Conservation (phyloP, 176 grass and related monocot genomes). For the Juncus effusus region DNA sequence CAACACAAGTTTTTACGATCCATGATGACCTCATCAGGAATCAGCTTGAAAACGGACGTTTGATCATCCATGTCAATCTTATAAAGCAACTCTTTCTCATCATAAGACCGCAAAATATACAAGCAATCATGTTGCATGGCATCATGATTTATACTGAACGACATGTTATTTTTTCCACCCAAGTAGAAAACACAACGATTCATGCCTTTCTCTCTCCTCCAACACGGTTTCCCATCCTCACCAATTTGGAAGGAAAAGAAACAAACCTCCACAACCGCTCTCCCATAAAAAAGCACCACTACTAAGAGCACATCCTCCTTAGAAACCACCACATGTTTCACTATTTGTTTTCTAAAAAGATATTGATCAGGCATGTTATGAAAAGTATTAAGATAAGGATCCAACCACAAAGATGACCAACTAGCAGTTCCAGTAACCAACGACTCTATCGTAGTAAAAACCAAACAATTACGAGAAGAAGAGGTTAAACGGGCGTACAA, state of each 20-base stretch:
- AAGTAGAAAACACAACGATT: background rate
- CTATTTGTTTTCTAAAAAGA: no score
- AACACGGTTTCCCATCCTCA: background rate
- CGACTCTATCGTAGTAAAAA: no score
- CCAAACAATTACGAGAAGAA: no score
- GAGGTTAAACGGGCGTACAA: no score
- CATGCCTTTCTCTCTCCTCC: constrained; percentile 11
- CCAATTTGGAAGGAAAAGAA: background rate
- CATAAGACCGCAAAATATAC: background rate
- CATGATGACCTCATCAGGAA: background rate
- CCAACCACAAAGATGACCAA: no score
- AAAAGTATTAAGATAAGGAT: no score
- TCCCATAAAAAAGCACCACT: background rate
- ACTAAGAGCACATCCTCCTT: background rate
- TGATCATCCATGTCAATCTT: constrained; percentile 14
- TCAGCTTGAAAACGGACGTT: constrained; percentile 9
- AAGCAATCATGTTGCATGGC: constrained; percentile 1
- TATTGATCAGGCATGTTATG: no score
- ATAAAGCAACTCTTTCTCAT: background rate
- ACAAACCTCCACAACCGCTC: background rate
- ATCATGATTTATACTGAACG: constrained; percentile 5
- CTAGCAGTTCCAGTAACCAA: no score
- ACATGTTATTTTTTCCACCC: background rate
- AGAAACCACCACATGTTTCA: constrained; percentile 4
- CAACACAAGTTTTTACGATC: constrained; percentile 8